Evolutionary conservation across 2,329 filamentous ascomycete species (phyloP).

Genomic region (Arthrobotrys pseudoclavata): DNA sequence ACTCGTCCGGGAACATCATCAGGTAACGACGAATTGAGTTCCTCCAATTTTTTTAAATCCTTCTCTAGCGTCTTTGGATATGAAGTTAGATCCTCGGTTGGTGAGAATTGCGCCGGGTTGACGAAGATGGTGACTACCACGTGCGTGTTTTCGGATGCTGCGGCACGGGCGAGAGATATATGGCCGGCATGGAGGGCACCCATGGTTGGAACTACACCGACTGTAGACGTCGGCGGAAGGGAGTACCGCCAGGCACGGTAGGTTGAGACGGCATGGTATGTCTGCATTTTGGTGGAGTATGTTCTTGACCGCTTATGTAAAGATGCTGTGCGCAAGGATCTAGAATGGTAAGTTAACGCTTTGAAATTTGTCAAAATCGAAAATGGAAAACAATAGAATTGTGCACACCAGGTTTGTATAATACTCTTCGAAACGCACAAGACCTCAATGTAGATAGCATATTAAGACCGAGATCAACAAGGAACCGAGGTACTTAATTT

Average conservation of each 20-base stretch:
- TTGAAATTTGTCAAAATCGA: neutral
- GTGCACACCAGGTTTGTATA: slow-evolving; percentile 32
- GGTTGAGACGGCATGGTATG: slow-evolving; percentile 81
- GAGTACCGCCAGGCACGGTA: slow-evolving; percentile 79
- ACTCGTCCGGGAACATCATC: slow-evolving; percentile 75
- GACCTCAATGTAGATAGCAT: slow-evolving; percentile 19
- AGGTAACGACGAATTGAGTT: slow-evolving; percentile 78
- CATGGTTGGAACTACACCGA: slow-evolving; percentile 96
- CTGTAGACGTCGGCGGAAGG: slow-evolving; percentile 76
- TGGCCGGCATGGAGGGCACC: slow-evolving; percentile 95
- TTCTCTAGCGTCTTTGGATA: slow-evolving; percentile 91
- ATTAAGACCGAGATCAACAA: neutral
- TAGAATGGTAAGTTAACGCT: slow-evolving; percentile 58
- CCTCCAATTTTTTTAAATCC: slow-evolving; percentile 77
- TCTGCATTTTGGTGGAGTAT: slow-evolving; percentile 67
- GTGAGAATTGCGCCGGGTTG: slow-evolving; percentile 95
- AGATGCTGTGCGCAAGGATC: slow-evolving; percentile 33
- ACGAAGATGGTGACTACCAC: slow-evolving; percentile 94
- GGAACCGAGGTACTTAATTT: slow-evolving; percentile 12
- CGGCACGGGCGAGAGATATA: slow-evolving; percentile 84
- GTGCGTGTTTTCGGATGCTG: slow-evolving; percentile 84
- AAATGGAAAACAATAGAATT: neutral
- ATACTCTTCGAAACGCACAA: slow-evolving; percentile 29
- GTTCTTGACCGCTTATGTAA: neutral
- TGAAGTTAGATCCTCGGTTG: slow-evolving; percentile 85